Base-by-base conservation (phyloP, 1,284 basidiomycete genomes). In the Boletellus sp. region DNA sequence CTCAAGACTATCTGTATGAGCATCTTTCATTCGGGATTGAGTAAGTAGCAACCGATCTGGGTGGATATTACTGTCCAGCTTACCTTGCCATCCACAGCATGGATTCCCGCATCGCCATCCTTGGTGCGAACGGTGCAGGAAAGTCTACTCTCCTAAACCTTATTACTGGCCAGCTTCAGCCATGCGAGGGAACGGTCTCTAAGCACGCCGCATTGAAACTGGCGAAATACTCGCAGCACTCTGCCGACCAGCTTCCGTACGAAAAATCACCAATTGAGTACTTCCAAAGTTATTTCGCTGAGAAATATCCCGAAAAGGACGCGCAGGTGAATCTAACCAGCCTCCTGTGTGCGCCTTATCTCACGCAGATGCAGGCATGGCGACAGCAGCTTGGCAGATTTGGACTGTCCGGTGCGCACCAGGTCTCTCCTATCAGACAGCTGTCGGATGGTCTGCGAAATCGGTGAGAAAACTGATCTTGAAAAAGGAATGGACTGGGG, bases 171-270 rank as follows among this genome's bases (percentile, higher is more conserved):
- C 78, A 67, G 13, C 78, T 96, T 29, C 84, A 88, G 57, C 93
- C 96, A 2, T 73, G 72, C 50, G 81, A 91, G 64, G 95, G 95
- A 41, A 89, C 89, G 20, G 69, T 99, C 56, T 88, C 87, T 41
- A 91, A 92, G 59, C 95, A 99, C 69, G 76, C 87, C 41, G 80
- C 78, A 29, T 78, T 99, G 59, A 99, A 99, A 72, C 83, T 99
- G 50, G 93, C 91, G 54, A 94, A 94, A 69, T 99, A 98, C 79
- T 94, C 90, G 30, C 96, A 99, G 74, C 96, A 99, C 75, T 94
- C 90, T 44, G 94, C 96, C 22, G 96, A 99, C 71, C 96, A 99
- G 69, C 80, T 99, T 26, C 96, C 95, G 17, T 98, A 96, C 72
- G 87, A 95, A 60, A 84, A 84, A 70, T 78, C 82, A 36, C 93